Conservation (phyloP, 2,329 filamentous ascomycete species). For the Fonsecaea multimorphosa region DNA sequence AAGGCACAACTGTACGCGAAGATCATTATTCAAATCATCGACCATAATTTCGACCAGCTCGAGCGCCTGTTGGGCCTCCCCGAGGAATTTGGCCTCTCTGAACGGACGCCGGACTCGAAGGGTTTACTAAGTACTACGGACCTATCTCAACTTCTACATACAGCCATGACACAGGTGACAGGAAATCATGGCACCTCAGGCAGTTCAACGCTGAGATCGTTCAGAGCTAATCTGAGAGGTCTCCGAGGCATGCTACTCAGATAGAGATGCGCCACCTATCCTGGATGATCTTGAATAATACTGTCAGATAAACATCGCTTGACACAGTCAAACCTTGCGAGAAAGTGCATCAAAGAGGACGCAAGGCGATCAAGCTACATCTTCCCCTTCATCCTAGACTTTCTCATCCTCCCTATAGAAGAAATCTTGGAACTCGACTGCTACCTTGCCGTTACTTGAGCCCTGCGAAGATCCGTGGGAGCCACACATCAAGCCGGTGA, state of each 20-base stretch:
- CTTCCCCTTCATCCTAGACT: not conserved
- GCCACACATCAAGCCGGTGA: not conserved
- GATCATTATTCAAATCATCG: conserved; percentile 29
- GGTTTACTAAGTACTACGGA: conserved; percentile 13
- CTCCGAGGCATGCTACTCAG: conserved; percentile 5
- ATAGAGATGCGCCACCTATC: not conserved
- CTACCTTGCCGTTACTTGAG: not conserved
- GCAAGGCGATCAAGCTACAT: not conserved
- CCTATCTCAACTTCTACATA: conserved; percentile 20
- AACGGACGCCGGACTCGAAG: not conserved
- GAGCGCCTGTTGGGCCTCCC: conserved; percentile 17
- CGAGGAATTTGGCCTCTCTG: conserved; percentile 13
- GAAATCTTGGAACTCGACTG: not conserved
- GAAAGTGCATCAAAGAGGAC: not conserved
- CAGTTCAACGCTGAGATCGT: conserved; percentile 8
- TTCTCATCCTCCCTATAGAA: not conserved
- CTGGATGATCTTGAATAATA: not conserved
- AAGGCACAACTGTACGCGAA: conserved; percentile 25
- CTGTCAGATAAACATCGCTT: not conserved
- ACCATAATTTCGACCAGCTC: conserved; percentile 28
- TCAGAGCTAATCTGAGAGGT: conserved; percentile 11
- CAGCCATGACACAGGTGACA: conserved; percentile 12
- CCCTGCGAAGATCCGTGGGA: not conserved
- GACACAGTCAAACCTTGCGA: not conserved
- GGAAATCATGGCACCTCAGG: conserved; percentile 1